phyloP scores from a whole-genome alignment of 1,139 yeast genomes.

The Nakaseomyces sp. region DNA sequence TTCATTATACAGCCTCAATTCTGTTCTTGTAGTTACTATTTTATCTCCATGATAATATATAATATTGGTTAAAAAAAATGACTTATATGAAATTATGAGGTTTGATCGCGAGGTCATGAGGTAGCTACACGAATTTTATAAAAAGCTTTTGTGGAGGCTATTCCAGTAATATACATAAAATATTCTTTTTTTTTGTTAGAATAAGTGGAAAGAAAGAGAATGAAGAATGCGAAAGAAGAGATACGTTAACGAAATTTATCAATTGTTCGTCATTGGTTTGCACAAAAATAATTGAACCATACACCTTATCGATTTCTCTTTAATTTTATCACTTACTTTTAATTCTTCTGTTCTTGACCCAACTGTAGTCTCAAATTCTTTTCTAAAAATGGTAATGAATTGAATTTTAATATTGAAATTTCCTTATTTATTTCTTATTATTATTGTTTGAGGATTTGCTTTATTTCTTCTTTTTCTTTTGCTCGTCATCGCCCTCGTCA shows the following conservation, averaged over 20 bases:
- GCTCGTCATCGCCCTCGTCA: slow-evolving; percentile 8
- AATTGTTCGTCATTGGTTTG: too few relatives aligned
- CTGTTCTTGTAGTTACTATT: neutral
- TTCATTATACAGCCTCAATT: neutral
- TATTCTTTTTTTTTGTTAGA: too few relatives aligned
- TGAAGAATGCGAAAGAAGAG: neutral
- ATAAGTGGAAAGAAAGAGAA: neutral
- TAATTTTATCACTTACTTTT: too few relatives aligned
- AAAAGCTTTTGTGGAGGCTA: neutral
- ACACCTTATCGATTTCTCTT: too few relatives aligned
- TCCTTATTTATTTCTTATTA: too few relatives aligned
- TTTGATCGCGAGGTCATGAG: neutral
- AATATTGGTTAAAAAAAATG: too few relatives aligned
- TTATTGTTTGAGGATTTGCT: neutral
- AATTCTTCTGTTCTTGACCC: too few relatives aligned
- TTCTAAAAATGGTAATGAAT: too few relatives aligned
- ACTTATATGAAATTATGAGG: slow-evolving; percentile 1
- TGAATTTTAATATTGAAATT: too few relatives aligned
- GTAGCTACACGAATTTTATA: neutral
- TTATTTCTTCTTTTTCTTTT: slow-evolving; percentile 3
- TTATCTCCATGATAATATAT: too few relatives aligned
- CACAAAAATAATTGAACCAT: too few relatives aligned
- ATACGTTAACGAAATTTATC: neutral
- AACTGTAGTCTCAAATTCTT: too few relatives aligned
- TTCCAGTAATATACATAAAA: neutral